Conservation (phyloP, 768 basidiomycete species). For the Amyloporia xantha region DNA sequence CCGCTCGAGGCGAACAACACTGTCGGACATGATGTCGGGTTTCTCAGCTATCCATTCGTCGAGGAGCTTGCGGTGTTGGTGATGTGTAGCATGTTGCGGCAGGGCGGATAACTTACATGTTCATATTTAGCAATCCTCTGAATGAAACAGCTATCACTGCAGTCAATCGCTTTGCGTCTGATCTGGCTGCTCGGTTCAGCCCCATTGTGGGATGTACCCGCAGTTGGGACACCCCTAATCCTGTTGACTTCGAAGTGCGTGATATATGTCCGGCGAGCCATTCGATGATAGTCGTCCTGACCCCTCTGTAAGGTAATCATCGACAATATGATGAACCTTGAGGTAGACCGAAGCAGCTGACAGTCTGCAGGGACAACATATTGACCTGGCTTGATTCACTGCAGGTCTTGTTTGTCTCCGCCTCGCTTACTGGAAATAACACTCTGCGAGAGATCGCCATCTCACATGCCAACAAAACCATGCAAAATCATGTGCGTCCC, state of each 20-base stretch:
- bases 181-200: conserved; percentile 52
- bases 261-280: background rate
- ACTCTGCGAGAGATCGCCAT: conserved; percentile 56
- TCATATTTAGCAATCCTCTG: conserved; percentile 40
- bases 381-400: too few species aligned
- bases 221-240: conserved; percentile 58
- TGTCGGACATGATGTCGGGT: conserved; percentile 66
- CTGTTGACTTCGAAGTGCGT: conserved; percentile 51
- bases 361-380: background rate
- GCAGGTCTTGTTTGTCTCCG: conserved; percentile 49
- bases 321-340: conserved; percentile 78
- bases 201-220: conserved; percentile 59
- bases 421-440: conserved; percentile 50
- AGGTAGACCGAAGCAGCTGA: conserved; percentile 33
- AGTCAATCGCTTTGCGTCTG: conserved; percentile 49
- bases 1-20: conserved; percentile 40
- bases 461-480: conserved; percentile 60
- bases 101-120: background rate
- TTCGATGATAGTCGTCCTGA: background rate
- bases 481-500: conserved; percentile 55
- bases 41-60: conserved; percentile 62
- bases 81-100: background rate
- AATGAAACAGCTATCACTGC: conserved; percentile 51
- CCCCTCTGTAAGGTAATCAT: conserved; percentile 49
- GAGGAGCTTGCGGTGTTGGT: conserved; percentile 55